phyloP scores from a whole-genome alignment of 2,329 filamentous ascomycete species.

The Chalaropsis ovoidea region DNA sequence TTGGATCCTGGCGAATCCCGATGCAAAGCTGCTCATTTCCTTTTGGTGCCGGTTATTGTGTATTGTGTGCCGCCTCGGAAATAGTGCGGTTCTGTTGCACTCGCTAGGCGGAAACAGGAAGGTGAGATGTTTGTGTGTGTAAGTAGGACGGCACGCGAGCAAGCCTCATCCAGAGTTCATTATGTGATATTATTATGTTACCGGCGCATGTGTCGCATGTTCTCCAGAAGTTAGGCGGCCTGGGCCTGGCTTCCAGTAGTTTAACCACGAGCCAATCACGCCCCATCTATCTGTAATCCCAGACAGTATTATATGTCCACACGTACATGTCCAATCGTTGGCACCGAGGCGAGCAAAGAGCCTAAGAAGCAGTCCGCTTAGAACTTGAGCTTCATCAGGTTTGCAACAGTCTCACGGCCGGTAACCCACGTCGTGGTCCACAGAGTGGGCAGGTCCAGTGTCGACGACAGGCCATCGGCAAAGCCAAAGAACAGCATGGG shows the following conservation, averaged over 20 bases:
- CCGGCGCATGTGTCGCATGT: neutral
- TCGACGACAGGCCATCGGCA: slow-evolving; percentile 69
- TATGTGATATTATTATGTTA: slow-evolving; percentile 8
- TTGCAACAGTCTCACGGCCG: slow-evolving; percentile 62
- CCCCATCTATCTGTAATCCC: neutral
- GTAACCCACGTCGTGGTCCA: slow-evolving; percentile 70
- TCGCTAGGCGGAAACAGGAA: neutral
- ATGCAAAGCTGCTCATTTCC: neutral
- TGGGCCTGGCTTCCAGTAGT: neutral
- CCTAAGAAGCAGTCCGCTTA: slow-evolving; percentile 33
- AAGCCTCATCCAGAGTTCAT: neutral
- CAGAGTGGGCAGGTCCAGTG: slow-evolving; percentile 73
- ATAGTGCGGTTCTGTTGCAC: neutral
- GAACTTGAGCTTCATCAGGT: slow-evolving; percentile 61
- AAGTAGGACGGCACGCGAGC: neutral
- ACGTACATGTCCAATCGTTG: neutral
- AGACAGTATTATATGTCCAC: neutral
- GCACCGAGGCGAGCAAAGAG: neutral
- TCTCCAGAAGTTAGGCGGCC: neutral
- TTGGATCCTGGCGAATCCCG: neutral
- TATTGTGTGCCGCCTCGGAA: neutral
- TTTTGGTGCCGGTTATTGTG: neutral
- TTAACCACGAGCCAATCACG: neutral
- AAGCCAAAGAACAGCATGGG: slow-evolving; percentile 87
- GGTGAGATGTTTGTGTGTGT: neutral